Conservation (phyloP, 169 alveolate species). For the Cryptosporidium andersoni region DNA sequence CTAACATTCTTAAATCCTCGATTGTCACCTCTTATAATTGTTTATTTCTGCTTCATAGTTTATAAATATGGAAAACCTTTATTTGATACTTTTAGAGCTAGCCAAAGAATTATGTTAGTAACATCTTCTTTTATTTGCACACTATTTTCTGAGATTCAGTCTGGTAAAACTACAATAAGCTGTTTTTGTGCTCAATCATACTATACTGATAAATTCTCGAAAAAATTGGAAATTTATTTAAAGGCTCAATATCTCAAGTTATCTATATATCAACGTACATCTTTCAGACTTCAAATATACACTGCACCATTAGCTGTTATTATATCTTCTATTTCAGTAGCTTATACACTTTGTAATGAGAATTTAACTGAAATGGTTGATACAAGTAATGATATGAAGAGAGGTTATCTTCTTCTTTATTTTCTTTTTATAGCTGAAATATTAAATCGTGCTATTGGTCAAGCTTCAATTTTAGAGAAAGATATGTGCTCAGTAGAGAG, state of each 20-base stretch:
- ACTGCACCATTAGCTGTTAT: slow-evolving; percentile 41
- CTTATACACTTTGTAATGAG: background rate
- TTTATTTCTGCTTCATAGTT: background rate
- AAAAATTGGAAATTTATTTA: background rate
- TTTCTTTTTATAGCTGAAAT: slow-evolving; percentile 31
- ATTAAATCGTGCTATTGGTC: slow-evolving; percentile 8
- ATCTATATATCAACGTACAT: slow-evolving; percentile 18
- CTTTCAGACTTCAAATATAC: slow-evolving; percentile 18
- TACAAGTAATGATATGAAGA: background rate
- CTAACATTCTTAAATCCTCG: background rate
- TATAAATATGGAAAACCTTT: slow-evolving; percentile 18
- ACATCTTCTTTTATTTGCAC: background rate
- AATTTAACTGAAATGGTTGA: background rate
- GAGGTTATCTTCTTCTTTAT: slow-evolving; percentile 8
- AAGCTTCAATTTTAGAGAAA: slow-evolving; percentile 29
- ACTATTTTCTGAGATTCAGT: slow-evolving; percentile 7
- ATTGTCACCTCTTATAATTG: background rate
- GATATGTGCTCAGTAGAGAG: slow-evolving; percentile 66
- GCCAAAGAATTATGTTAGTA: slow-evolving; percentile 19
- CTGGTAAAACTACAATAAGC: slow-evolving; percentile 13
- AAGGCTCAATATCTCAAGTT: background rate
- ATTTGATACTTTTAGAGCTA: background rate
- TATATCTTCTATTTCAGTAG: slow-evolving; percentile 3
- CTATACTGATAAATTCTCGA: background rate
- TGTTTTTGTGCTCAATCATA: background rate